phyloP scores from a whole-genome alignment of 768 basidiomycete species.

The Rhizopogon vesiculosus region DNA sequence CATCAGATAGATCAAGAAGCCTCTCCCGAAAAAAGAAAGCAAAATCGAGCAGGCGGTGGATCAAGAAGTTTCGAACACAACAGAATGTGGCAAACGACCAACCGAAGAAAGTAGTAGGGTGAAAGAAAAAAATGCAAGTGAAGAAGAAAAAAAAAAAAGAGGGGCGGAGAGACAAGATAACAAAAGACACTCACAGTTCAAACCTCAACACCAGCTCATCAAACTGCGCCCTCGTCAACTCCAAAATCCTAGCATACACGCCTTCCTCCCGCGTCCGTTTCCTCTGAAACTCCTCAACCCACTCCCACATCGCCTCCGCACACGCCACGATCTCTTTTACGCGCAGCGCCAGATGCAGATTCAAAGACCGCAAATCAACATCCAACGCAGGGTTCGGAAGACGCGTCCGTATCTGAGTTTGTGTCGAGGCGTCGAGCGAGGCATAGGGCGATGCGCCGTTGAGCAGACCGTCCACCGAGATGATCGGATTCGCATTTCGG shows the following conservation, averaged over 20 bases:
- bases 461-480: slow-evolving; percentile 30
- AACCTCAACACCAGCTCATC: slow-evolving; percentile 54
- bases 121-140: neutral
- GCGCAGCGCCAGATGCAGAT: slow-evolving; percentile 58
- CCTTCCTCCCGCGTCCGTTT: slow-evolving; percentile 8
- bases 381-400: slow-evolving; percentile 52
- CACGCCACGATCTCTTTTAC: slow-evolving; percentile 65
- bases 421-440: slow-evolving; percentile 37
- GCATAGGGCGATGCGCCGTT: slow-evolving; percentile 41
- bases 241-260: slow-evolving; percentile 30
- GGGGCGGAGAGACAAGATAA: neutral
- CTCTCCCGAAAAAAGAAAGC: no score
- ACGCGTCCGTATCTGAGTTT: slow-evolving; percentile 5
- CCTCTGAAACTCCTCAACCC: slow-evolving; percentile 50
- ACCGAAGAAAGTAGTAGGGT: neutral
- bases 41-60: no score
- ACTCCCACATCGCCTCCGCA: slow-evolving; percentile 79
- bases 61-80: neutral
- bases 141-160: neutral
- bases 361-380: slow-evolving; percentile 54
- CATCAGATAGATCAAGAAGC: no score
- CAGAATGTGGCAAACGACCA: neutral
- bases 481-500: neutral
- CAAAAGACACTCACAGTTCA: slow-evolving; percentile 46
- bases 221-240: slow-evolving; percentile 57